phyloP scores from a whole-genome alignment of 176 grass and related monocot genomes.

The Echinochloa phyllopogon region DNA sequence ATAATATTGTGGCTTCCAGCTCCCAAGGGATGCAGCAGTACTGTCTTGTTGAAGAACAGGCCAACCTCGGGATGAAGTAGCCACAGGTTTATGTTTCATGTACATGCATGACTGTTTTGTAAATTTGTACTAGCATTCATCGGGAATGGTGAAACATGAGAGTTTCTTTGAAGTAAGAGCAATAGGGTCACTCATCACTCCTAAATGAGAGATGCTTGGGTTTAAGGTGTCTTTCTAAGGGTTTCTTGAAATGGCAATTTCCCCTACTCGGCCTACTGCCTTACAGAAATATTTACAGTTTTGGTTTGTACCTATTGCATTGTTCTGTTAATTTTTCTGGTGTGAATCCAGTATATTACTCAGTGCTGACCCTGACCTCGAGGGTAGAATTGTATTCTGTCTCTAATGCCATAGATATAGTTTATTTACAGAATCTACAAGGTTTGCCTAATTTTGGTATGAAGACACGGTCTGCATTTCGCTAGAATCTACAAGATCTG shows the following conservation, averaged over 20 bases:
- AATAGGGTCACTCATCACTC: slow-evolving; percentile 36
- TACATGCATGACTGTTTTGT: slow-evolving; percentile 69
- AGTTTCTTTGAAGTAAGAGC: slow-evolving; percentile 44
- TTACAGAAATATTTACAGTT: slow-evolving; percentile 38
- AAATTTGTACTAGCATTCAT: slow-evolving; percentile 71
- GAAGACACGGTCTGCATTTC: slow-evolving; percentile 16
- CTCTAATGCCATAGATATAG: not conserved
- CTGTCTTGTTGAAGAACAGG: slow-evolving; percentile 52
- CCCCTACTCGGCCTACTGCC: slow-evolving; percentile 26
- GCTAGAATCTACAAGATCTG: slow-evolving; percentile 9
- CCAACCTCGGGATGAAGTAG: slow-evolving; percentile 64
- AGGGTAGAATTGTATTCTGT: slow-evolving; percentile 3
- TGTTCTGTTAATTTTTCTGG: slow-evolving; percentile 31
- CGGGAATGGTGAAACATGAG: slow-evolving; percentile 52
- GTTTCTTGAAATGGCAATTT: slow-evolving; percentile 44
- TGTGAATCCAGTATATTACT: slow-evolving; percentile 19
- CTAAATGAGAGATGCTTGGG: slow-evolving; percentile 47
- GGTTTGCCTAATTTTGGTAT: slow-evolving; percentile 34
- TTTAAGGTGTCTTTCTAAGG: slow-evolving; percentile 39
- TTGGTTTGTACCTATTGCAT: slow-evolving; percentile 15
- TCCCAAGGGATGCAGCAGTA: slow-evolving; percentile 68
- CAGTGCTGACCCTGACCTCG: not conserved
- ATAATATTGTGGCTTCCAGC: slow-evolving; percentile 45
- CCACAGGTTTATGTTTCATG: slow-evolving; percentile 47
- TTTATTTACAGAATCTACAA: slow-evolving; percentile 22